Conservation (phyloP, 2,329 filamentous ascomycete genomes). For the Colletotrichum sidae region DNA sequence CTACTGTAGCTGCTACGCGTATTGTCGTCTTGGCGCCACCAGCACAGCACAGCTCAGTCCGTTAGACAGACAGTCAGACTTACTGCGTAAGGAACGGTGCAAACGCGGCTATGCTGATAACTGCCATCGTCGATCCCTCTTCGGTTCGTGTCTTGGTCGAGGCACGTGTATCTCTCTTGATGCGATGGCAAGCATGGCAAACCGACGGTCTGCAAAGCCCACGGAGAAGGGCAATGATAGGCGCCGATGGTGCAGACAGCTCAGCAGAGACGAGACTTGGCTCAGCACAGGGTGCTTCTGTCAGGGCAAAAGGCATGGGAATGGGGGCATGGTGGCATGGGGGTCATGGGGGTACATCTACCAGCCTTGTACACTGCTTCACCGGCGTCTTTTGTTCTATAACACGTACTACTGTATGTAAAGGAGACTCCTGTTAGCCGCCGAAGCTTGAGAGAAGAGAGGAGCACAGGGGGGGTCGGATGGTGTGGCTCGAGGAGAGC, state of each 20-base stretch:
- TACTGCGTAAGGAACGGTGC: neutral
- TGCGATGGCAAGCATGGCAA: neutral
- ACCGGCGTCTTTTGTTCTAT: no score
- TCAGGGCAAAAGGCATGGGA: neutral
- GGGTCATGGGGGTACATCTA: constrained; percentile 7
- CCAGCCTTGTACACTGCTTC: no score
- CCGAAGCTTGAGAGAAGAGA: no score
- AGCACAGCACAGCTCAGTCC: neutral
- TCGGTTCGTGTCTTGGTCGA: constrained; percentile 24
- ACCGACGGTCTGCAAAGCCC: constrained; percentile 13
- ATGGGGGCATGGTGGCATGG: constrained; percentile 17
- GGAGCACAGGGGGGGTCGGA: no score
- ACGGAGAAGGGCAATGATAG: constrained; percentile 30
- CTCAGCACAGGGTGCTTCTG: constrained; percentile 8
- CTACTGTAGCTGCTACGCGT: no score
- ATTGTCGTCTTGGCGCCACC: neutral
- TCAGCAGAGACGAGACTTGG: constrained; percentile 25
- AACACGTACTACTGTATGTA: no score
- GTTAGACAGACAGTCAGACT: neutral
- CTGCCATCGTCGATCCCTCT: constrained; percentile 4
- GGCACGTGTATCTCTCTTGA: constrained; percentile 10
- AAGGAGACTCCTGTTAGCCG: no score
- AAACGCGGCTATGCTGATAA: neutral
- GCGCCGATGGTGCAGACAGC: constrained; percentile 20
- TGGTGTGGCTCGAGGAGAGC: no score